Evolutionary conservation across 2,329 filamentous ascomycete genomes (phyloP), one percentile per base, ranked within the genome.

Genomic region (Daldinia eschscholtzii): DNA sequence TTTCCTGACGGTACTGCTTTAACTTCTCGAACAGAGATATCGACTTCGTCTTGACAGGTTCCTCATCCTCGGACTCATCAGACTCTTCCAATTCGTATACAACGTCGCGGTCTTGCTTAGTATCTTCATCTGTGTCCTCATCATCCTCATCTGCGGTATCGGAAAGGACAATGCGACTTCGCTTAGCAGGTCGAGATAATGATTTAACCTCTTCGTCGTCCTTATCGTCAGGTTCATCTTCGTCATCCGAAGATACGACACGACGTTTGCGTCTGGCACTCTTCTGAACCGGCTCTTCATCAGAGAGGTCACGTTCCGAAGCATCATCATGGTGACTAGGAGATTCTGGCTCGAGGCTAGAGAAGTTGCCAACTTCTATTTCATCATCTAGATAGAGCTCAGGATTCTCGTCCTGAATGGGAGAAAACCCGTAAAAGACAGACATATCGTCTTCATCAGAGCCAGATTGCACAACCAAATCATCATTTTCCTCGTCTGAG

Each of bases 181-280:
- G 72, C 28, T 72, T 72, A 20, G 20, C 35, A 48, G 64, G 56
- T 48, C 70, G 66, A 18, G 65, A 64, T 33, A 60, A 39, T n/a
- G 53, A 23, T 39, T 59, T 35, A 13, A 33, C 20, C 4, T 64
- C 57, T 48, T 41, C 18, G 26, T 64, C 42, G 10, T 3, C 15
- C 35, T 68, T 69, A 20, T 69, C 61, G 33, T 70, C 69, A 33
- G 65, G 33, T 12, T 68, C 69, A 18, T 68, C 39, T 58, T 72
- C 75, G 15, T 75, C 74, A 33, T 77, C 75, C 0, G 75, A 77
- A 58, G 70, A 73, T 23, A 77, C 62, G 15, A 76, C 73, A 28
- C 59, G 70, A 55, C 76, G 75, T 35, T 76, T 75, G 6, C 18
- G 63, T 58, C 69, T 66, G 23, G 6, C 42, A 26, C 35, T 26